Base-by-base conservation (phyloP, 2,329 filamentous ascomycete genomes). In the Remersonia thermophila region DNA sequence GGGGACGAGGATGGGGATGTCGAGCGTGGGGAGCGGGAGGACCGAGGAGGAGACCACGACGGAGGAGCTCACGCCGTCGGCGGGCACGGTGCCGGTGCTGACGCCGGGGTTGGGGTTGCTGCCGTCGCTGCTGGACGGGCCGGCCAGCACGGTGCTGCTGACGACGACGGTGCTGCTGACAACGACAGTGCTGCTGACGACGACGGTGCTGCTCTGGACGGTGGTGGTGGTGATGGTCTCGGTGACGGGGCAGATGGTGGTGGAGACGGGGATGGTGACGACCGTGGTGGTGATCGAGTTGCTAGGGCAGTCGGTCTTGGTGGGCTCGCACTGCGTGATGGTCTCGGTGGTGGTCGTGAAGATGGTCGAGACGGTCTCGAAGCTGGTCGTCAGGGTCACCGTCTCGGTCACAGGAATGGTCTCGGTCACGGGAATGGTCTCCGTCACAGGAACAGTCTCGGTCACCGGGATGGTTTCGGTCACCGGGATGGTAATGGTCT, bases 1-100 rank as follows among this genome's bases (percentile, higher is more conserved):
- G 45, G 89, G 87, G 33, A 95, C 79, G 32, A 87, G 72, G 17
- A 67, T 62, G 39, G 86, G 85, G 62, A 76, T 74, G 39, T 66
- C 62, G 29, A 69, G 60, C 26, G 66, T 64, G 53, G 61, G 55
- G 10, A 60, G 54, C 31, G 67, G 57, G 27, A 48, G 48, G 27
- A 28, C 35, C 27, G 27, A 42, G 38, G 42, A 46, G 28, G 40
- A 25, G 14, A 41, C 39, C n/a, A 43, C 26, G 2, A 35, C 40
- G 5, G 20, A 23, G 20, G 20, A 6, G 20, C 20, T 23, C n/a
- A n/a, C n/a, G n/a, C n/a, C n/a, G n/a, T n/a, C n/a, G n/a, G n/a
- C n/a, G n/a, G n/a, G n/a, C n/a, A n/a, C n/a, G 20, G 5, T 23
- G 20, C 20, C 20, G 9, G 20, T 23, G 20, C 9, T 9, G 20